Conservation (phyloP, 352 stramenopile genomes). For the Phytophthora rubi region DNA sequence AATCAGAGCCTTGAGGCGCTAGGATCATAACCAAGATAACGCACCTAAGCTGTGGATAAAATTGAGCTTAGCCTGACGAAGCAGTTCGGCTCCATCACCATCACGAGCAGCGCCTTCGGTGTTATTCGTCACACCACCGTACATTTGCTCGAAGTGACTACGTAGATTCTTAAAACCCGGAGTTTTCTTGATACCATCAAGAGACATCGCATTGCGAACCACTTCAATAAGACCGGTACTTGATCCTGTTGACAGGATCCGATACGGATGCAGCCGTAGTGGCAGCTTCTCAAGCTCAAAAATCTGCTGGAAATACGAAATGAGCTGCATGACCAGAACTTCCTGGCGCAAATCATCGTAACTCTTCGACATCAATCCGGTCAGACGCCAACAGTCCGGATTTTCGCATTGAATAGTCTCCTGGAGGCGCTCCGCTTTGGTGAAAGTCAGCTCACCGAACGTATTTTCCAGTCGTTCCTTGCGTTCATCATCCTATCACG, state of each 20-base stretch:
- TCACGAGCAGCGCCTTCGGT: constrained; percentile 46
- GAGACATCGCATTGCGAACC: constrained; percentile 95
- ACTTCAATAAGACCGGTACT: constrained; percentile 96
- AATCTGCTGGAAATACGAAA: constrained; percentile 95
- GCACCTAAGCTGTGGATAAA: constrained; percentile 87
- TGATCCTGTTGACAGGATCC: constrained; percentile 95
- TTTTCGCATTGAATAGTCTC: constrained; percentile 13
- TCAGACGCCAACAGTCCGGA: constrained; percentile 49
- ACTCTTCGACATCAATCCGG: constrained; percentile 95
- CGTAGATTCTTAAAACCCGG: constrained; percentile 85
- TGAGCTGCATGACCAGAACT: constrained; percentile 98
- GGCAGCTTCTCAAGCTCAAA: constrained; percentile 92
- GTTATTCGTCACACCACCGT: constrained; percentile 67
- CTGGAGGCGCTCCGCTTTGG: constrained; percentile 52
- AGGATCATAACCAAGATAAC: constrained; percentile 28
- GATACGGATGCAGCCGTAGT: constrained; percentile 94
- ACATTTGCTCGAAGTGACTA: constrained; percentile 94
- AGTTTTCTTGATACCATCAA: constrained; percentile 97
- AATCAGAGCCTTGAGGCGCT: not conserved
- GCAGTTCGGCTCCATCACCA: constrained; percentile 40
- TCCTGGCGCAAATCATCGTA: constrained; percentile 98
- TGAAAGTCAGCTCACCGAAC: constrained; percentile 76
- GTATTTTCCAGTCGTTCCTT: constrained; percentile 63
- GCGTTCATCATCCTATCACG: constrained; percentile 39
- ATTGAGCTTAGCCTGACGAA: constrained; percentile 76